A percentile compares a stretch with the other conserved stretches of the same genome.
phyloP scores from a whole-genome alignment of 1,284 basidiomycete species.

The Boletus mariae region DNA sequence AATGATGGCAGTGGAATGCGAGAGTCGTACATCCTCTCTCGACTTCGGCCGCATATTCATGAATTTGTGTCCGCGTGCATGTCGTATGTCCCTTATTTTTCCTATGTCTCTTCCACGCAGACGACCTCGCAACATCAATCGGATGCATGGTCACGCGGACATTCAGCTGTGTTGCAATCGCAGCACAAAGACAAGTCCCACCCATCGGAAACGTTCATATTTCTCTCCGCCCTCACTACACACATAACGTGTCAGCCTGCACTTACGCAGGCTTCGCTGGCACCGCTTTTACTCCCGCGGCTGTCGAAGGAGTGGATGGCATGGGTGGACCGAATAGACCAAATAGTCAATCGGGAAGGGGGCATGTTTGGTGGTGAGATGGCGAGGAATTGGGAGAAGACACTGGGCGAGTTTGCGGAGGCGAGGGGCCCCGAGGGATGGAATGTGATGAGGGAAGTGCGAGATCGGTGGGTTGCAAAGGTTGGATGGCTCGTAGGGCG shows the following conservation, averaged over 20 bases:
- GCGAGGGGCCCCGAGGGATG: constrained; percentile 46
- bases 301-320: constrained; percentile 69
- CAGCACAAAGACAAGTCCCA: constrained; percentile 61
- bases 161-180: constrained; percentile 42
- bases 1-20: constrained; percentile 55
- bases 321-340: constrained; percentile 69
- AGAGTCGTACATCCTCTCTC: constrained; percentile 69
- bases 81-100: constrained; percentile 81
- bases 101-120: constrained; percentile 43
- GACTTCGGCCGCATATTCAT: constrained; percentile 67
- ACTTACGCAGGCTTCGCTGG: constrained; percentile 57
- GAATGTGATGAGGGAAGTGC: constrained; percentile 52
- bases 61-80: constrained; percentile 72
- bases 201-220: constrained; percentile 68
- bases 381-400: constrained; percentile 63
- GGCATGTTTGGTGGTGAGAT: constrained; percentile 75
- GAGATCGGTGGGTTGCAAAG: constrained; percentile 67
- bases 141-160: constrained; percentile 34
- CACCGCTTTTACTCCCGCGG: constrained; percentile 55
- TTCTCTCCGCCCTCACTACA: constrained; percentile 63
- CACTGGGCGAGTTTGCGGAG: constrained; percentile 60
- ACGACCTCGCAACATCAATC: constrained; percentile 21
- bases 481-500: constrained; percentile 77
- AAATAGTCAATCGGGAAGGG: constrained; percentile 63
- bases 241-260: constrained; percentile 66